Conservation (phyloP, 768 basidiomycete genomes). For the Termitomyces sp. region DNA sequence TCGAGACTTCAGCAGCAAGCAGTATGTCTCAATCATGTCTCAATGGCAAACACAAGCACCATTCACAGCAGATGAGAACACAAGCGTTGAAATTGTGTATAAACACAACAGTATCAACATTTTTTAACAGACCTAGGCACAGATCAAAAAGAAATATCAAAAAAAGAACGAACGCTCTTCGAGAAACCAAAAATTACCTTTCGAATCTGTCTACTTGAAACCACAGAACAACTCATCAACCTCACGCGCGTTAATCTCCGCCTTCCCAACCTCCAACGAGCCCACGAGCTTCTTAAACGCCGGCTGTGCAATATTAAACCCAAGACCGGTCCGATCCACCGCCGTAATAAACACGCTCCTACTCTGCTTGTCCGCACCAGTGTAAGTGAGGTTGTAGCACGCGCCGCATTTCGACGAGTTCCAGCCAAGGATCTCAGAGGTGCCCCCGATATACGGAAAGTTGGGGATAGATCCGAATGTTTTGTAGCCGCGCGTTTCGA, state of each 20-base stretch:
- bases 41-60: no score
- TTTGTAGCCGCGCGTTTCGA: constrained; percentile 31
- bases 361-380: constrained; percentile 9
- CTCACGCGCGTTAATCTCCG: constrained; percentile 2
- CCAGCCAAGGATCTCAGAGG: constrained; percentile 35
- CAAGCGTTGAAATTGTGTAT: background rate
- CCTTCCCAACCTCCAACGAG: constrained; percentile 6
- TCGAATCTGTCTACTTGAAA: constrained; percentile 1
- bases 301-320: constrained; percentile 20
- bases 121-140: background rate
- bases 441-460: constrained; percentile 52
- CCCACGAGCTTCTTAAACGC: constrained; percentile 26
- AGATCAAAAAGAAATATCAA: background rate
- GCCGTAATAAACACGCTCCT: constrained; percentile 37
- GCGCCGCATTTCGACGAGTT: constrained; percentile 45
- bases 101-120: background rate
- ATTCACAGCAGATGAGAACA: background rate
- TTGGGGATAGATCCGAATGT: constrained; percentile 42
- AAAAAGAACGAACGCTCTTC: background rate
- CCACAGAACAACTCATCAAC: constrained; percentile 13
- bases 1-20: background rate
- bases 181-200: background rate
- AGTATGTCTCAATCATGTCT: background rate
- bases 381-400: constrained; percentile 48
- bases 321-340: constrained; percentile 31